These are phyloP conservation scores for Epithele typhae DNA, from an alignment of 768 basidiomycete genomes.

Conservation along the genomic window DNA sequence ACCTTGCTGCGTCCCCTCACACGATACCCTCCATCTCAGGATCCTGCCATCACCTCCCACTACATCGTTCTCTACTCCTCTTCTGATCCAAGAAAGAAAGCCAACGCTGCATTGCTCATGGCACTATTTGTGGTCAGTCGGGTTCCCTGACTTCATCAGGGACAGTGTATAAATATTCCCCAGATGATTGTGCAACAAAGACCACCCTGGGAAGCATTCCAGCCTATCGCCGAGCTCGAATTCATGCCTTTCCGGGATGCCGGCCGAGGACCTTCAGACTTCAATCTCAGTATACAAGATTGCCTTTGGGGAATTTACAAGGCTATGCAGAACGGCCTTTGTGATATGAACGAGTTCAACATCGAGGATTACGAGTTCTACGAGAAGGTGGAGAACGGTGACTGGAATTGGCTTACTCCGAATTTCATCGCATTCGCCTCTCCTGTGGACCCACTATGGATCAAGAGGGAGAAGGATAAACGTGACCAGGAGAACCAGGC, in stretches of 20 bases:
- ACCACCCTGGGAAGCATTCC: conserved; percentile 92
- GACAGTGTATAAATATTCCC: not conserved
- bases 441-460: conserved; percentile 76
- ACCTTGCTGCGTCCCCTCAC: not conserved
- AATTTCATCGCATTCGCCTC: conserved; percentile 94
- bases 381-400: conserved; percentile 93
- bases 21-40: conserved; percentile 40
- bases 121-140: conserved; percentile 83
- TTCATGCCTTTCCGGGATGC: conserved; percentile 97
- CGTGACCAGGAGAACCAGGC: conserved; percentile 33
- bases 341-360: conserved; percentile 92
- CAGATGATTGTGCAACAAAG: conserved; percentile 92
- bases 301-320: conserved; percentile 88
- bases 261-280: conserved; percentile 87
- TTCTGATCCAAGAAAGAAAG: conserved; percentile 80
- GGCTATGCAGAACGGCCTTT: conserved; percentile 85
- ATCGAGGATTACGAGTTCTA: conserved; percentile 91
- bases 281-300: conserved; percentile 90
- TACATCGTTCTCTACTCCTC: conserved; percentile 86
- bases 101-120: conserved; percentile 93
- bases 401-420: conserved; percentile 95
- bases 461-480: conserved; percentile 70
- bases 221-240: conserved; percentile 87
- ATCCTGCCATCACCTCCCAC: conserved; percentile 66
- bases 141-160: not conserved